Evolutionary conservation across 768 basidiomycete species (phyloP), one percentile per base, ranked within the genome.

Genomic region (Mycena vulgaris): DNA sequence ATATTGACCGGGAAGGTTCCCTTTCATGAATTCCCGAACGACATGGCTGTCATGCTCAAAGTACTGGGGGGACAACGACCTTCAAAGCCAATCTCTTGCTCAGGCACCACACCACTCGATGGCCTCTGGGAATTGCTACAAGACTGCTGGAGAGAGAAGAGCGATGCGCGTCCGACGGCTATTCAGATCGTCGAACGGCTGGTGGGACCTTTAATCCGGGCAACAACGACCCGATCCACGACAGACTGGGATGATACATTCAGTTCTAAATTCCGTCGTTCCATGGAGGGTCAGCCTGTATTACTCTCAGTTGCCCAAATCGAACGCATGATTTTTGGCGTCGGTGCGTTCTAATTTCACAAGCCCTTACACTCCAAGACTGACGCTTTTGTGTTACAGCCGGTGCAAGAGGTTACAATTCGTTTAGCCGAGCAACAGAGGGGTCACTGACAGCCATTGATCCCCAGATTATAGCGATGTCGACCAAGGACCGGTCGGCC

Each of bases 201-300:
- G 13, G 11, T 2, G 0, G 56, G 59, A 19, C 49, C 48, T 48
- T 40, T 13, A 19, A 65, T 70, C 5, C 10, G 55, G 10, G 65
- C 75, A 3, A 39, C 63, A 6, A 73, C 68, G 23, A 51, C 51
- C 19, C 21, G 17, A 16, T 66, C 55, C 31, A 47, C 16, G 3
- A 23, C 47, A 7, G 69, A 65, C 23, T 66, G 69, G 63, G 63
- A 60, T 28, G 69, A 66, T 13, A 35, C 49, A 53, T 70, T 70
- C 31, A 70, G 33, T 35, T 65, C 63, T 21, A 70, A 55, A 66
- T 53, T 66, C 51, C 57, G 56, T n/a, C 63, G 42, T 27, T 53
- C 51, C 1, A 2, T 61, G 30, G 63, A 65, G 21, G 19, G 25
- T 25, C 21, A 61, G 30, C 49, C 51, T 56, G 31, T 70, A 2